Evolutionary conservation across 768 basidiomycete genomes (phyloP).

Genomic region (Dioszegia hungarica): DNA sequence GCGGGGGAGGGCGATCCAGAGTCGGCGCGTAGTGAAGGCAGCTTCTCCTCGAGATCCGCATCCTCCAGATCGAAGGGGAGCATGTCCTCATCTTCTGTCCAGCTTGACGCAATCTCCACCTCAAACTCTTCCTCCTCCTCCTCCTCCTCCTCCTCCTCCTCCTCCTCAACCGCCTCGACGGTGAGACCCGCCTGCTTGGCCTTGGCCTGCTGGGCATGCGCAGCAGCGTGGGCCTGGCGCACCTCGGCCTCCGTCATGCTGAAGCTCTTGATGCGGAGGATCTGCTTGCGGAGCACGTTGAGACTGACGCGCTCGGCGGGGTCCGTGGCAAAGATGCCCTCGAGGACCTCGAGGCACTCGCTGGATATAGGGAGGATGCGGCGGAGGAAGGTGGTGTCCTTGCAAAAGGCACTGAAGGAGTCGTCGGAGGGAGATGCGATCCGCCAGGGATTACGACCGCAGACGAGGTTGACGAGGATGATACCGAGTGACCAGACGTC

Average conservation of each 20-base stretch:
- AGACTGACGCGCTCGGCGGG: slow-evolving; percentile 63
- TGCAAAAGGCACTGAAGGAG: slow-evolving; percentile 73
- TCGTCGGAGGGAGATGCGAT: slow-evolving; percentile 61
- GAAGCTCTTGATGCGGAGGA: slow-evolving; percentile 60
- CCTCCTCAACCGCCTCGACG: neutral
- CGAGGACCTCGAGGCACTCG: slow-evolving; percentile 62
- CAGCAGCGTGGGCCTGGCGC: slow-evolving; percentile 25
- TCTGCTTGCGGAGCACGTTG: slow-evolving; percentile 58
- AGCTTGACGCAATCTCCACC: neutral
- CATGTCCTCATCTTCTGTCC: slow-evolving; percentile 4
- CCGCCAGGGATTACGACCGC: slow-evolving; percentile 73
- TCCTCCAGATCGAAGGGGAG: slow-evolving; percentile 15
- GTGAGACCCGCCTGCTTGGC: neutral
- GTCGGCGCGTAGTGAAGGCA: slow-evolving; percentile 37
- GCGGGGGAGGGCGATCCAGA: slow-evolving; percentile 36
- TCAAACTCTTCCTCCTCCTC: neutral
- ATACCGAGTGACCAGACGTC: slow-evolving; percentile 90
- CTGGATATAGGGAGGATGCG: slow-evolving; percentile 68
- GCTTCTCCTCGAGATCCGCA: slow-evolving; percentile 26
- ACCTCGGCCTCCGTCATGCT: slow-evolving; percentile 58
- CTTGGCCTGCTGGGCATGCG: neutral
- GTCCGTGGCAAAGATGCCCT: slow-evolving; percentile 65
- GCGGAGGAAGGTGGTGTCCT: slow-evolving; percentile 62
- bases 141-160: slow-evolving; percentile 6
- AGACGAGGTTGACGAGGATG: slow-evolving; percentile 67